Percentiles rank a stretch among this genome's conserved stretches.
Conservation (phyloP, 2,329 filamentous ascomycete species). For the Trichoderma oligosporum region DNA sequence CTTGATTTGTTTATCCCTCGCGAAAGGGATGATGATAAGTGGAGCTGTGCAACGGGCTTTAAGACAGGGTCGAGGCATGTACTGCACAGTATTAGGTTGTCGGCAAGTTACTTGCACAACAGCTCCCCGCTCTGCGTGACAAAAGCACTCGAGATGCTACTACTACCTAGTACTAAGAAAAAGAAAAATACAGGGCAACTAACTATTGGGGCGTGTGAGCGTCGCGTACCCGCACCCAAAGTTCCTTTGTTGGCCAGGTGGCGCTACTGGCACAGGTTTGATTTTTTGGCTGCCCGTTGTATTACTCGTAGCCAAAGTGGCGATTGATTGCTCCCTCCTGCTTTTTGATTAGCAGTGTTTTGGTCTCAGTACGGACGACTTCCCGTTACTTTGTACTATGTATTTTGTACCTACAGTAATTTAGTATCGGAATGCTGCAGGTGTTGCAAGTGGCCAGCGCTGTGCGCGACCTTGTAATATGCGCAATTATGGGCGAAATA, state of each 20-base stretch:
- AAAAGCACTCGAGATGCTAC: neutral
- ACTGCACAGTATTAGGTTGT: neutral
- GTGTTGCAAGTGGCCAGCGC: neutral
- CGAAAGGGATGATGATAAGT: conserved; percentile 9
- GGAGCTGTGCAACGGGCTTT: conserved; percentile 16
- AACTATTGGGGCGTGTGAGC: neutral
- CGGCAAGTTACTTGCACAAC: neutral
- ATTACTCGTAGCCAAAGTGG: neutral
- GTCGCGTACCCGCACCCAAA: conserved; percentile 2
- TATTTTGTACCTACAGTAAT: no score
- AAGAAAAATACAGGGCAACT: no score
- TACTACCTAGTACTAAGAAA: no score
- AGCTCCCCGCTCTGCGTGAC: conserved; percentile 1
- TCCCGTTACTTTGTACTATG: neutral
- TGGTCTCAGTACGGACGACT: neutral
- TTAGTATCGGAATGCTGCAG: conserved; percentile 14
- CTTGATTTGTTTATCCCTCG: conserved; percentile 4
- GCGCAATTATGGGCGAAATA: no score
- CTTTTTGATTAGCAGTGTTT: neutral
- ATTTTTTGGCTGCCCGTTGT: neutral
- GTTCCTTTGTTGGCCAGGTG: no score
- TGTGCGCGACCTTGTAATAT: neutral
- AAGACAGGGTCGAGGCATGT: conserved; percentile 8
- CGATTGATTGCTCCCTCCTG: no score
- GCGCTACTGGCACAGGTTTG: neutral